Base-by-base conservation (phyloP, 108 stramenopile species). In the Cyclostephanos tholiformis region DNA sequence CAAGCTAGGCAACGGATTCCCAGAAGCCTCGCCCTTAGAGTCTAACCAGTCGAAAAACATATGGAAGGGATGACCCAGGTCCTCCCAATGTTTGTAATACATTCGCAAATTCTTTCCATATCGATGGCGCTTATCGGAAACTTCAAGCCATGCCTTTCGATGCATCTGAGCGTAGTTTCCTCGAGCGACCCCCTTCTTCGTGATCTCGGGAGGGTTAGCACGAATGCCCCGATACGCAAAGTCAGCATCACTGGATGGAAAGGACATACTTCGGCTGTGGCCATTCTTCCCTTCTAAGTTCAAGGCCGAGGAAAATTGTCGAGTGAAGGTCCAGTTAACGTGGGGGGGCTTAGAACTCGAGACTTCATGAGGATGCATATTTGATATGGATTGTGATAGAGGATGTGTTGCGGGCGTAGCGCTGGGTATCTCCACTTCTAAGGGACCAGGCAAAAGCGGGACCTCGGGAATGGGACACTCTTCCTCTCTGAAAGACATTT, bases 21-120 rank as follows among this genome's bases (percentile, higher is more conserved):
- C 90, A 14, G 77, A 76, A 26, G 90, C 86, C 63, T 88, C 88
- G 11, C 92, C 92, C 48, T 89, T 90, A 20, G 89, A 87, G 81
- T 93, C 92, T 10, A 96, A 82, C 95, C 95, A 96, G 72, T 88
- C 90, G 71, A 93, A 96, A 72, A 96, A 96, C 69, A 85, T 85
- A 20, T 88, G 86, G 43, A 74, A 86, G 4, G 93, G 93, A 80
- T 85, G 85, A 25, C 89, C 90, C 35, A 89, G 58, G 8, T 64
- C 50, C 58, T 93, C 92, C 91, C 89, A 96, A 43, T 85, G 86
- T 77, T 88, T 90, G 65, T 93, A 95, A 82, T 97, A 97, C 51
- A 91, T 65, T 51, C 96, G 77, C 26, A 97, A 81, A 70, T 97
- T 93, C 70, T 97, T 97, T 25, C 92, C 94, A 61, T 97, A 97